Conservation (phyloP, 306 rosid genomes). For the Inga laurina region DNA sequence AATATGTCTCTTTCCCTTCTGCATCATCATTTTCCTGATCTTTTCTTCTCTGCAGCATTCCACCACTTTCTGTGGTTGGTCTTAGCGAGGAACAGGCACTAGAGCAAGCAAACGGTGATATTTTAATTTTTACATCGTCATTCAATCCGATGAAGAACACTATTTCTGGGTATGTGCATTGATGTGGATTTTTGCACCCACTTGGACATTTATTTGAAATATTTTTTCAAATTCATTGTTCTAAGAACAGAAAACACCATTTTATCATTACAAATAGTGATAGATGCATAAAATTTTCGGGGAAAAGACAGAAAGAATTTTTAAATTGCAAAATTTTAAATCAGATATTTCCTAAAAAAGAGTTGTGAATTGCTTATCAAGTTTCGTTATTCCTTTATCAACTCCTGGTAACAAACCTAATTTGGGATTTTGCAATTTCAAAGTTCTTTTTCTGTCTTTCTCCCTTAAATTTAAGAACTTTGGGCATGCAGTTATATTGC, state of each 20-base stretch:
- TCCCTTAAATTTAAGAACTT: not conserved
- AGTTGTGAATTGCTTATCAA: too few species aligned
- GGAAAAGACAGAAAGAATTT: too few species aligned
- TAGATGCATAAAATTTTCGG: not conserved
- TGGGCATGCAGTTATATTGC: not conserved
- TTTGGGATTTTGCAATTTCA: too few species aligned
- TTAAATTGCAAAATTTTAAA: too few species aligned
- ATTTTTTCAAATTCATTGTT: constrained; percentile 19
- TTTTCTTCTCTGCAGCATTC: constrained; percentile 71
- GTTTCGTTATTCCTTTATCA: too few species aligned
- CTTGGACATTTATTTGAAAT: constrained; percentile 14
- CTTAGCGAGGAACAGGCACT: constrained; percentile 93
- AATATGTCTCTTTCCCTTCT: constrained; percentile 14
- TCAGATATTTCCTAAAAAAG: too few species aligned
- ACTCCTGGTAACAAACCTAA: too few species aligned
- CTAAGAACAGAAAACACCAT: constrained; percentile 8
- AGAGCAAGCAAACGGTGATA: constrained; percentile 73
- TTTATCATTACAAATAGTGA: constrained; percentile 14
- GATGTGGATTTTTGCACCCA: constrained; percentile 30
- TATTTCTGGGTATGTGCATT: constrained; percentile 77
- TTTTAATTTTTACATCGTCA: constrained; percentile 75
- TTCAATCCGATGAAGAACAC: constrained; percentile 98
- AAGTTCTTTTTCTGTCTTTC: too few species aligned
- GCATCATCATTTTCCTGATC: not conserved
- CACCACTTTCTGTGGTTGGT: constrained; percentile 93